phyloP scores from a whole-genome alignment of 1,139 yeast species.

The Lodderomyces jiufengensis region DNA sequence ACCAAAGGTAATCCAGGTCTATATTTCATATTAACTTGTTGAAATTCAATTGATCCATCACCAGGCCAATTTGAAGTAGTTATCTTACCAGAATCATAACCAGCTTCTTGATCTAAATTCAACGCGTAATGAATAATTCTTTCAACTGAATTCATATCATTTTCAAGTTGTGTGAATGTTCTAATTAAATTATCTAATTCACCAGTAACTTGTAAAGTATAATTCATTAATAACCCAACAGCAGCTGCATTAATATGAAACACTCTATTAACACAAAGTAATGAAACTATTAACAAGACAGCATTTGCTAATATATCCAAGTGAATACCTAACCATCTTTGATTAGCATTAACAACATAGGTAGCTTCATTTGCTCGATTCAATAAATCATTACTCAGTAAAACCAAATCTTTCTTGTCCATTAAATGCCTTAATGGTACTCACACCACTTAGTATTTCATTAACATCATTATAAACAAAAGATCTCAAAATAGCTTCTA shows the following conservation, averaged over 20 bases:
- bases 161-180: conserved; percentile 67
- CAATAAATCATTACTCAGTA: conserved; percentile 46
- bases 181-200: conserved; percentile 47
- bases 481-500: conserved; percentile 37
- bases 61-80: conserved; percentile 35
- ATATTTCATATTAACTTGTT: conserved; percentile 61
- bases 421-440: conserved; percentile 66
- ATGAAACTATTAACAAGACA: conserved; percentile 44
- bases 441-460: conserved; percentile 70
- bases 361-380: conserved; percentile 73
- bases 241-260: conserved; percentile 63
- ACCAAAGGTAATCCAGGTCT: conserved; percentile 76
- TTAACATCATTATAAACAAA: conserved; percentile 58
- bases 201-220: conserved; percentile 49
- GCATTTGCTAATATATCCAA: conserved; percentile 53
- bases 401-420: conserved; percentile 47
- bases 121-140: conserved; percentile 68
- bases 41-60: conserved; percentile 51
- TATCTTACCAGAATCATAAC: conserved; percentile 52
- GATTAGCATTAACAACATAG: conserved; percentile 61
- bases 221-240: conserved; percentile 68
- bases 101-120: conserved; percentile 37
- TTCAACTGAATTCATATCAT: conserved; percentile 85
- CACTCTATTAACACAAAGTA: conserved; percentile 62
- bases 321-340: conserved; percentile 74